phyloP scores from a whole-genome alignment of 495 filamentous ascomycete genomes.

The Daldinia concentrica region DNA sequence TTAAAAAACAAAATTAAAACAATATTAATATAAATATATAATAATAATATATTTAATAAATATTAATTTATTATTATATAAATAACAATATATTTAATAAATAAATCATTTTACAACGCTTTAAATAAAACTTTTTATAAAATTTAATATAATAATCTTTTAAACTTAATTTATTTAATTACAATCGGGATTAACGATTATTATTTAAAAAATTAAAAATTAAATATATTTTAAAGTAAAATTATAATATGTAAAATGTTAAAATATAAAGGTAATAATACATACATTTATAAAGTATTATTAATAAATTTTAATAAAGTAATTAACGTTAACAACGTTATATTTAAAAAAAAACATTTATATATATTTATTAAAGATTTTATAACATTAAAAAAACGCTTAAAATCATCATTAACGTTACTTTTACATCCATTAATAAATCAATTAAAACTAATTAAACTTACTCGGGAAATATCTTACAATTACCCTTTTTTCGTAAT shows the following conservation, averaged over 20 bases:
- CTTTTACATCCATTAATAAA: neutral
- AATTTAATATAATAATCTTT: neutral
- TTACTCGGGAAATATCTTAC: neutral
- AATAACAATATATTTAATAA: neutral
- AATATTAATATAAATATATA: neutral
- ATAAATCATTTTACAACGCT: neutral
- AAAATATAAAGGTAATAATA: neutral
- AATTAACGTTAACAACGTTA: neutral
- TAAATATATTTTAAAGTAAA: neutral
- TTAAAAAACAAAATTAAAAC: neutral
- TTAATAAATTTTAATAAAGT: neutral
- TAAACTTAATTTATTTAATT: neutral
- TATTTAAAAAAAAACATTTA: slow-evolving; percentile 1
- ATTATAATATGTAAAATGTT: neutral
- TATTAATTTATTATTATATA: neutral
- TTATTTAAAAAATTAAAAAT: slow-evolving; percentile 1
- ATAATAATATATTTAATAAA: neutral
- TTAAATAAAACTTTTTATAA: neutral
- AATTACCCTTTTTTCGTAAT: neutral
- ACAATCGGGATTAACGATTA: neutral
- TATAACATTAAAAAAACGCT: neutral
- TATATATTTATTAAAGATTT: neutral
- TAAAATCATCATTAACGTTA: neutral
- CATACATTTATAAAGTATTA: neutral
- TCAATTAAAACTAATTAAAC: neutral